Evolutionary conservation across 176 grass and related monocot genomes (phyloP), one percentile per base, ranked within the genome.

Genomic region (Aegilops bicornis): DNA sequence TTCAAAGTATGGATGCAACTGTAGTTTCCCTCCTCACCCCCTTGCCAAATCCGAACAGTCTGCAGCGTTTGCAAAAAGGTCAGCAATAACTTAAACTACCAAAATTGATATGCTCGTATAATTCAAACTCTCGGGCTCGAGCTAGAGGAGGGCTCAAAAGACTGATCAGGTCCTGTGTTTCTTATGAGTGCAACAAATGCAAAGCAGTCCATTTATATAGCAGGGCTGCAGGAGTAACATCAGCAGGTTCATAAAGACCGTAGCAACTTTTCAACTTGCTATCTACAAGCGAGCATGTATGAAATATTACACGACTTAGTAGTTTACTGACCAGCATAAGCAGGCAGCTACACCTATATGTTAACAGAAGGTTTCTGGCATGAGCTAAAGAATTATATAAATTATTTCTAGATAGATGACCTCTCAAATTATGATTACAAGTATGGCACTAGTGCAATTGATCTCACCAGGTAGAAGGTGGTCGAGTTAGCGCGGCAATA

Each of bases 11-110:
- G 82, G 32, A 88, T 37, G 75, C 92, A 99, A 83, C 84, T 88
- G 63, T 99, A 99, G 48, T 88, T 99, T 52, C 92, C 97, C 83
- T 92, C 84, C 15, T 99, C 94, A 60, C 77, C 78, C 85, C 64
- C 94, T 93, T 97, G 94, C 97, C 97, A 99, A 83, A 99, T 75
- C 60, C 90, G 90, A 92, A 99, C 97, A 85, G 97, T 99, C 97
- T 99, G 89, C 66, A 92, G 40, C n/a, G 19, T 90, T 89, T 65
- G 62, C 16, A 92, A 87, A 73, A 33, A 88, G 64, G 71, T 90
- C 67, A 91, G 45, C 36, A 27, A 82, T 79, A 20, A 85, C 39
- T 77, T 77, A 68, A 90, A 39, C 29, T 60, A 43, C 56, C 14
- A 19, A 58, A 79, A 58, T 1, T 63, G 63, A 54, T 80, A 69